Evolutionary conservation across 345 rosid species (phyloP).

Genomic region (Syzygium aromaticum): DNA sequence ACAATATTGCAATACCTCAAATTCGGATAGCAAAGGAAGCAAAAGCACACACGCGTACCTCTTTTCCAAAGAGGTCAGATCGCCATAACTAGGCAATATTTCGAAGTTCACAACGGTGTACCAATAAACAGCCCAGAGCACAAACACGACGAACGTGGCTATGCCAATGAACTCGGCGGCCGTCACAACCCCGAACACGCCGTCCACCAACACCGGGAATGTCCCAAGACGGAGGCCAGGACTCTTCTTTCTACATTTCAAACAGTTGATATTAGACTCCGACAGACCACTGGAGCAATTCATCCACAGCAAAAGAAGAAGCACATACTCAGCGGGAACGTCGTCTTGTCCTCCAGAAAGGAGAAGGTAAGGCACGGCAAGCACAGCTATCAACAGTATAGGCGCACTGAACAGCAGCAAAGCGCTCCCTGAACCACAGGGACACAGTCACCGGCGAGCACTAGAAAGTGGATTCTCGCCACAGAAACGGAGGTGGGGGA

Average conservation of each 20-base stretch:
- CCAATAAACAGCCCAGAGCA: slow-evolving; percentile 11
- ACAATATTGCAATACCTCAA: neutral
- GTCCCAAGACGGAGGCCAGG: slow-evolving; percentile 15
- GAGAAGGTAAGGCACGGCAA: slow-evolving; percentile 16
- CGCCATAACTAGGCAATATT: slow-evolving; percentile 4
- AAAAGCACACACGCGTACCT: slow-evolving; percentile 1
- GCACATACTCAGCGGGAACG: neutral
- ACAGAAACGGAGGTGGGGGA: neutral
- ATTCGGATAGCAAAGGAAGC: neutral
- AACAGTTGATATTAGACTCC: neutral
- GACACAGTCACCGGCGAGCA: neutral
- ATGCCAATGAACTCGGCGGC: slow-evolving; percentile 26
- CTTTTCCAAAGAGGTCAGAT: slow-evolving; percentile 1
- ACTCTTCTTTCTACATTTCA: neutral
- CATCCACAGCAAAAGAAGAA: neutral
- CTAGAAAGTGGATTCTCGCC: neutral
- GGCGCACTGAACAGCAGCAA: slow-evolving; percentile 16
- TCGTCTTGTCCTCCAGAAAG: slow-evolving; percentile 6
- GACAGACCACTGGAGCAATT: neutral
- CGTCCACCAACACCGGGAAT: slow-evolving; percentile 21
- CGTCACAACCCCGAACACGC: slow-evolving; percentile 22
- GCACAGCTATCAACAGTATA: slow-evolving; percentile 10
- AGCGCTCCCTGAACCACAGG: slow-evolving; percentile 6
- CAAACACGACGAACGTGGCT: slow-evolving; percentile 3
- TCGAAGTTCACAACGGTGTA: slow-evolving; percentile 10